Base-by-base conservation (phyloP, 1,139 yeast species). In the Suhomyces choctaworum region DNA sequence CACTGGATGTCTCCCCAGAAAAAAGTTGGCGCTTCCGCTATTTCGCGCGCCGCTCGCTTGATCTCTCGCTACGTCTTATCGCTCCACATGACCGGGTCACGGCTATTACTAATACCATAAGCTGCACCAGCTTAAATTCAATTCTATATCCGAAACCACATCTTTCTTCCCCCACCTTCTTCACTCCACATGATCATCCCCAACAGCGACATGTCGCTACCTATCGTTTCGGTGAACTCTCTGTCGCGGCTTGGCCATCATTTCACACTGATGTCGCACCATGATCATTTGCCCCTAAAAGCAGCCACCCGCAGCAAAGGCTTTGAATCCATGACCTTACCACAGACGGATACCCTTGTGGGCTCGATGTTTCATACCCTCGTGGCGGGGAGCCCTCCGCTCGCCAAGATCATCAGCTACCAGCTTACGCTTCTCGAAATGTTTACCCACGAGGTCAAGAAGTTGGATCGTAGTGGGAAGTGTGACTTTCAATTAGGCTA, bases 401-500 rank as follows among this genome's bases (percentile, higher is more conserved):
- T 33, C 11, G 21, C 62, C 10, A 51, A 50, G 34, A 50, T 53
- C 24, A 39, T 63, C 13, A 51, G 46, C 21, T 55, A 51, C 31
- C 66, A 62, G 40, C 51, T 69, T 13, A 51, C 60, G 8, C 46
- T 70, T 14, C 47, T 70, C 15, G 73, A 70, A 40, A 50, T 58
- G 16, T 61, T 69, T 42, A 57, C 56, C 29, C 56, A 59, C 35
- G 70, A 70, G 42, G 29, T 46, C 26, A 57, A 54, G 28, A 56
- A 64, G 37, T 39, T 48, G 7, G 53, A 55, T 4, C 44, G 39
- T 13, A 24, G 58, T 3, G 64, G 65, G 1, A 62, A 60, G 40
- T 69, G 76, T 47, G 76, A 70, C 44, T 60, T 53, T 41, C 73
- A 66, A 38, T 35, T 66, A 34, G 68, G 70, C 2, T 64, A 54